Base-by-base conservation (phyloP, 2,329 filamentous ascomycete genomes). In the Aureobasidium subglaciale region DNA sequence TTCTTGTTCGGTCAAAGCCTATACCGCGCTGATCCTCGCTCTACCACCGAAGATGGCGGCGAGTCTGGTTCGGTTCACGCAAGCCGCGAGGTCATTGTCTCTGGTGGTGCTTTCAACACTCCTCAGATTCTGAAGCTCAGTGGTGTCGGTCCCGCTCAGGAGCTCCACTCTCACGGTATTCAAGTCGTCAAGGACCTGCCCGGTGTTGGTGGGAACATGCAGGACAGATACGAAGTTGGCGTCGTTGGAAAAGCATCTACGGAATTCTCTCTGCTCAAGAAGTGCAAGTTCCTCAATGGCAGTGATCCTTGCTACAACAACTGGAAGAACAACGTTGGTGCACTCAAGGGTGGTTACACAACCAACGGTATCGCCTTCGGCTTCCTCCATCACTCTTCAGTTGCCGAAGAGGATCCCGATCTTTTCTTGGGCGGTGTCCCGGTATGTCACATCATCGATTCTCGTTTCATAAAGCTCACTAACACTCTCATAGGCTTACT, bases 71-170 rank as follows among this genome's bases (percentile, higher is more conserved):
- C 66, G 38, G 74, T 70, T 35, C 65, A 62, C 9, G 75, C 75
- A 2, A 70, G 66, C n/a, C 67, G 67, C 24, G 75, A 78, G 61
- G 70, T 77, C 32, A 75, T 78, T 59, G 58, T 77, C 35, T 67
- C 73, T 8, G 75, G 65, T 6, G 83, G 83, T 16, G 76, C 80
- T 1, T 86, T 80, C 68, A 83, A 86, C 68, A 78, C 78, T 1
- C 82, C 83, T 6, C 83, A 87, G 66, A 68, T 87, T 2, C 78
- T 87, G 11, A 81, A 84, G 70, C 76, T 86, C 1, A 80, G 75
- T 50, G 84, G 84, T n/a, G 75, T 87, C 30, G 84, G 84, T 0
- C 81, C 82, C 0, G 63, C 67, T 10, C 64, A 70, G 0, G 77
- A 83, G 60, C 75, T 87, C 5, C 59, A 73, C 18, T 70, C 72